Evolutionary conservation across 2,329 filamentous ascomycete species (phyloP).

Genomic region (Cercospora zeina): DNA sequence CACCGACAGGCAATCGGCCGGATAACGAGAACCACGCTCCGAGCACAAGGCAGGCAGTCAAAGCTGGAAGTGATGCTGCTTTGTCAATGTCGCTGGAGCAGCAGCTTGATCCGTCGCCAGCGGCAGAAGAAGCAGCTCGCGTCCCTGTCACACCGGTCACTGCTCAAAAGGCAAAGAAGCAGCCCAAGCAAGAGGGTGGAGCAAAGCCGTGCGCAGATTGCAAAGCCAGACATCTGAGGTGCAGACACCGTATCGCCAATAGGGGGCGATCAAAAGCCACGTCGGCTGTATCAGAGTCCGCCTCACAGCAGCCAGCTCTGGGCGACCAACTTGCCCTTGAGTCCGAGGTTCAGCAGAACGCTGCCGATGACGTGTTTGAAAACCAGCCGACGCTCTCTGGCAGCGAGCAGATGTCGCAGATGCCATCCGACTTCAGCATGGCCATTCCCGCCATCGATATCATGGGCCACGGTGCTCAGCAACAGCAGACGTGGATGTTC

Average conservation of each 20-base stretch:
- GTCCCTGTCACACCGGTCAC: conserved; percentile 9
- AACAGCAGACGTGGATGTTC: conserved; percentile 6
- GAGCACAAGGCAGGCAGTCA: background rate
- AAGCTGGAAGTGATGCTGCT: background rate
- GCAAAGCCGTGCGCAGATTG: background rate
- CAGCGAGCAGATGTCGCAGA: background rate
- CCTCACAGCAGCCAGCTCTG: background rate
- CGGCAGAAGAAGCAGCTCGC: background rate
- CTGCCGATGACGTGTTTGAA: background rate
- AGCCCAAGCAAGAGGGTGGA: background rate
- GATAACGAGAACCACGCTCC: background rate
- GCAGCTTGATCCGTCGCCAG: background rate
- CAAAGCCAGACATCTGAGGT: background rate
- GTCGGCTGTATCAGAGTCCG: background rate
- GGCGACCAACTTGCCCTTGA: background rate
- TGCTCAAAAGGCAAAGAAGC: background rate
- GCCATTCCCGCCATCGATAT: background rate
- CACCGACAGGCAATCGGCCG: background rate
- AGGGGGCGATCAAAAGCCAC: background rate
- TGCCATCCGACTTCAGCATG: background rate
- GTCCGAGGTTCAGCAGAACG: background rate
- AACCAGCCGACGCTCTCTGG: background rate
- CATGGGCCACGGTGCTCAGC: background rate
- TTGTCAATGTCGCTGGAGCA: background rate
- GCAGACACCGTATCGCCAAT: background rate